Evolutionary conservation across 2,329 filamentous ascomycete species (phyloP), one percentile per base, ranked within the genome.

Genomic region (Helminthosporium solani): DNA sequence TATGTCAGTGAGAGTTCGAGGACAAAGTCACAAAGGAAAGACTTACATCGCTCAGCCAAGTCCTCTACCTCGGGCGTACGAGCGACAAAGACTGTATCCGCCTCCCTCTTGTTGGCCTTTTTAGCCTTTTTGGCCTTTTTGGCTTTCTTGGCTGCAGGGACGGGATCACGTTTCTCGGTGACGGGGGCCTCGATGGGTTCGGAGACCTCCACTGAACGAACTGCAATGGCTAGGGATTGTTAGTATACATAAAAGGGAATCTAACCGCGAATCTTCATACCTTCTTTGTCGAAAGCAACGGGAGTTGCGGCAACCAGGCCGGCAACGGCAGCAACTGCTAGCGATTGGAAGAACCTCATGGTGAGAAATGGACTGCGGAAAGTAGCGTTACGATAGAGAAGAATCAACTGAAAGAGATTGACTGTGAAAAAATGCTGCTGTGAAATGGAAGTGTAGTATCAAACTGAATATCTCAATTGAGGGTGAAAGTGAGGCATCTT

Each of bases 331-430:
- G 46, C 37, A 14, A 49, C 18, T 8, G 46, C 46, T 2, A 49
- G 42, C 18, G 46, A 33, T 18, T 46, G 46, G 23, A 34, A 42
- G 27, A 49, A 45, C 38, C 31, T 45, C 46, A 49, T 45, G 2
- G 31, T 42, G 41, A 25, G n/a, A n/a, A n/a, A n/a, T n/a, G n/a
- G n/a, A n/a, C n/a, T n/a, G n/a, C n/a, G n/a, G n/a, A n/a, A n/a
- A n/a, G n/a, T n/a, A n/a, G n/a, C n/a, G n/a, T n/a, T n/a, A n/a
- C n/a, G n/a, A n/a, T n/a, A n/a, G n/a, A n/a, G n/a, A n/a, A n/a
- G n/a, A n/a, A n/a, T n/a, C n/a, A n/a, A n/a, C n/a, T n/a, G n/a
- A n/a, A n/a, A n/a, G n/a, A n/a, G n/a, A n/a, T n/a, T n/a, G n/a
- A n/a, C n/a, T n/a, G n/a, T n/a, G n/a, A n/a, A n/a, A n/a, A n/a